These are phyloP conservation scores for Syzygium jambos DNA, from an alignment of 345 rosid species.

Conservation along the genomic window DNA sequence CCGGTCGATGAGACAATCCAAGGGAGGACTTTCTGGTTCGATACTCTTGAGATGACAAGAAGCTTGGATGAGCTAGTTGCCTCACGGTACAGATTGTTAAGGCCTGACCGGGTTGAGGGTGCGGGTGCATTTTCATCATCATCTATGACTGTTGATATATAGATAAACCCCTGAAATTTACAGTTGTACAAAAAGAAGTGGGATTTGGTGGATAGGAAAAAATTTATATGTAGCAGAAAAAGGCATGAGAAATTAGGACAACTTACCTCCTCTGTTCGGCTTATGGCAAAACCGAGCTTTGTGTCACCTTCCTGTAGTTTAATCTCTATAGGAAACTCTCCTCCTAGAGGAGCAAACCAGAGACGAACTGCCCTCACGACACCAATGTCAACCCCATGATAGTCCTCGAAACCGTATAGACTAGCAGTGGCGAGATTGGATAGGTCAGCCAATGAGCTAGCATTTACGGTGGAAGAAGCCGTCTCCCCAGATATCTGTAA, in stretches of 20 bases:
- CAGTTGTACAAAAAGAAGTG: not conserved
- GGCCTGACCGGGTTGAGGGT: slow-evolving; percentile 81
- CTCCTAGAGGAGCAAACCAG: slow-evolving; percentile 76
- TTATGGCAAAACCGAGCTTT: slow-evolving; percentile 93
- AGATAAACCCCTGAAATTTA: slow-evolving; percentile 69
- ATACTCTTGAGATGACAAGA: slow-evolving; percentile 67
- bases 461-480: slow-evolving; percentile 75
- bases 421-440: slow-evolving; percentile 69
- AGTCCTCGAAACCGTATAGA: slow-evolving; percentile 94
- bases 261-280: slow-evolving; percentile 93
- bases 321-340: slow-evolving; percentile 64
- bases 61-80: slow-evolving; percentile 48
- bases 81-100: slow-evolving; percentile 55
- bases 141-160: slow-evolving; percentile 72
- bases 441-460: slow-evolving; percentile 76
- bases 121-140: slow-evolving; percentile 52
- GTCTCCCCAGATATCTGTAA: slow-evolving; percentile 90
- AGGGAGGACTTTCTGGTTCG: slow-evolving; percentile 82
- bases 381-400: slow-evolving; percentile 95
- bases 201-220: not conserved
- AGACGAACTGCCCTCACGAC: slow-evolving; percentile 92
- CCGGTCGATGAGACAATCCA: slow-evolving; percentile 96
- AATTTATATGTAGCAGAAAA: not conserved
- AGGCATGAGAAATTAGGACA: not conserved
- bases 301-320: slow-evolving; percentile 60